phyloP scores from a whole-genome alignment of 2,329 filamentous ascomycete species.

The Monosporascus sp. region DNA sequence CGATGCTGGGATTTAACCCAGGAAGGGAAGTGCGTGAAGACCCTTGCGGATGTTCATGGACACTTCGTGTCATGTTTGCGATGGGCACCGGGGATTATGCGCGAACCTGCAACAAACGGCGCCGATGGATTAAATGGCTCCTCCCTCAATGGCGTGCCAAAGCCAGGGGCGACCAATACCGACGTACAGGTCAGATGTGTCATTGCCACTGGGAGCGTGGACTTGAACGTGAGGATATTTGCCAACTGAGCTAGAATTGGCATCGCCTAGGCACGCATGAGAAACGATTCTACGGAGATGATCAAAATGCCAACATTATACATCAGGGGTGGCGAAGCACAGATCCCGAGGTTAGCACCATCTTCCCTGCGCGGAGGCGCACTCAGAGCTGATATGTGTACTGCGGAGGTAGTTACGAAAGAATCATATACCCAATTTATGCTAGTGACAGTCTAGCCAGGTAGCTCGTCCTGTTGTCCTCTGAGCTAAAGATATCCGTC shows the following conservation, averaged over 20 bases:
- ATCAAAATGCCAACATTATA: neutral
- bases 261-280: neutral
- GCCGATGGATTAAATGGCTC: slow-evolving; percentile 35
- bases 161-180: slow-evolving; percentile 32
- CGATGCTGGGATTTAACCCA: slow-evolving; percentile 91
- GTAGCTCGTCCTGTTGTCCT: no score
- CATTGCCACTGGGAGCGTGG: slow-evolving; percentile 81
- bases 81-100: slow-evolving; percentile 76
- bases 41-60: slow-evolving; percentile 67
- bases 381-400: neutral
- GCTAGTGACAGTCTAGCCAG: neutral
- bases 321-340: neutral
- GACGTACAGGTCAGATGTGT: slow-evolving; percentile 72
- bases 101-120: slow-evolving; percentile 46
- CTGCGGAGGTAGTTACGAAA: neutral
- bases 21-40: slow-evolving; percentile 85
- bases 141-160: slow-evolving; percentile 43
- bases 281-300: neutral
- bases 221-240: slow-evolving; percentile 74
- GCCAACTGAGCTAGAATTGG: slow-evolving; percentile 40
- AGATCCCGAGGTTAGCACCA: neutral
- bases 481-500: no score
- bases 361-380: neutral
- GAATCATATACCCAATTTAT: neutral
- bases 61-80: slow-evolving; percentile 83